Evolutionary conservation across 148 eudicot species (phyloP).

Genomic region (Camellia lanceoleosa): DNA sequence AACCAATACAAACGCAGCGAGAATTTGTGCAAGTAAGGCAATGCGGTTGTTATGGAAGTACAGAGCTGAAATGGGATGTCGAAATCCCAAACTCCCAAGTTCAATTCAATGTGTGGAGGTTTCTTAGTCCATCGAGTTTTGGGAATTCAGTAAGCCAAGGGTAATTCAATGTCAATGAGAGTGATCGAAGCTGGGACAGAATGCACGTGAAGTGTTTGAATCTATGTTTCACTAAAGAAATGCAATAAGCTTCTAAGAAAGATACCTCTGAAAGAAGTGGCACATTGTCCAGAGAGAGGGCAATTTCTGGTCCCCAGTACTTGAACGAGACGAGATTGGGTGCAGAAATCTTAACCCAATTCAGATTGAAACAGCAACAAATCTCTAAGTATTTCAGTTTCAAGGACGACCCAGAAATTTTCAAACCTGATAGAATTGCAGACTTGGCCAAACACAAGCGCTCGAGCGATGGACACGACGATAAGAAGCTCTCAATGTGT

Average conservation of each 20-base stretch:
- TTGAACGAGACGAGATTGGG: constrained; percentile 6
- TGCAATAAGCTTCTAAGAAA: constrained; percentile 7
- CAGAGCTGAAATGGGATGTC: not conserved
- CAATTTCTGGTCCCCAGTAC: not conserved
- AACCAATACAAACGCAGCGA: constrained; percentile 8
- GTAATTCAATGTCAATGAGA: constrained; percentile 1
- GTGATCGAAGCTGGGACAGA: not conserved
- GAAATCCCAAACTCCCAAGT: not conserved
- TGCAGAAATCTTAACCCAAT: not conserved
- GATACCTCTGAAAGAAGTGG: not conserved
- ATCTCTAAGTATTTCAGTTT: not conserved
- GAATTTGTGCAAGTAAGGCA: constrained; percentile 10
- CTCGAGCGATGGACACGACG: not conserved
- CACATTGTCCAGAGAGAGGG: not conserved
- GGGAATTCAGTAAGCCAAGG: not conserved
- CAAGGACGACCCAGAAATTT: not conserved
- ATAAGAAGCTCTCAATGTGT: not conserved
- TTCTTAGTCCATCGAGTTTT: not conserved
- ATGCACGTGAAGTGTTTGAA: not conserved
- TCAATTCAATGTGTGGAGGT: constrained; percentile 6
- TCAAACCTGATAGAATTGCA: not conserved
- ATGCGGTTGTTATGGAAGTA: not conserved
- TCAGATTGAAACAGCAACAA: not conserved
- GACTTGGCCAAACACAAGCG: not conserved
- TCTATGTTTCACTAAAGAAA: not conserved